Evolutionary conservation across 345 rosid genomes (phyloP), one percentile per base, ranked within the genome.

Genomic region (Dipteronia sinensis): DNA sequence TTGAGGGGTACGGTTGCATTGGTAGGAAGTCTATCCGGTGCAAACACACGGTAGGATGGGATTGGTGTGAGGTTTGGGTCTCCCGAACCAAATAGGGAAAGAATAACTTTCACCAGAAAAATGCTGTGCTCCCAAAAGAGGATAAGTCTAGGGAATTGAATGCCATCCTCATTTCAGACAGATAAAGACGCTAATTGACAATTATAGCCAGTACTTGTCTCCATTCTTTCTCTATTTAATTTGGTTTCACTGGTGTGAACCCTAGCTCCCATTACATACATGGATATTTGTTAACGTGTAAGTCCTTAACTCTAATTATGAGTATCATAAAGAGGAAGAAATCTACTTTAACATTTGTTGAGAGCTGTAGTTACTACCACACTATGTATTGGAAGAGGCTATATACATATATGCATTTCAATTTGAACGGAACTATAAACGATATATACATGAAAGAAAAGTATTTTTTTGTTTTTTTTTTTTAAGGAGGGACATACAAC

Each of bases 1-100:
- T 27, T 27, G 27, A 27, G 27, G 27, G 27, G 1, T n/a, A n/a
- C n/a, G n/a, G n/a, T 27, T 27, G 27, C 27, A 12, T 46, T 10
- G 51, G 42, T 46, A 40, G 76, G 42, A 46, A 63, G 59, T 62
- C 34, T 42, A 0, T 62, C 20, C 15, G 0, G 25, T 44, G 2
- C 69, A 23, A 68, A 61, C 77, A 47, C 77, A 46, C 5, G 6
- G n/a, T 9, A n/a, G 19, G 25, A 65, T 9, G 51, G 0, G 5
- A 12, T 49, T 1, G 62, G 47, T 7, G 27, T 11, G n/a, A 23
- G 20, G 16, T 56, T 20, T 11, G 27, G 19, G 49, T 61, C 55
- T 46, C 38, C 63, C 66, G 49, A 27, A 27, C 85, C 71, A 75
- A 71, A 78, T 65, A 13, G 79, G 79, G 76, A 75, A 82, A 78